Conservation (phyloP, 169 alveolate species). For the Plasmodium cynomolgi region DNA sequence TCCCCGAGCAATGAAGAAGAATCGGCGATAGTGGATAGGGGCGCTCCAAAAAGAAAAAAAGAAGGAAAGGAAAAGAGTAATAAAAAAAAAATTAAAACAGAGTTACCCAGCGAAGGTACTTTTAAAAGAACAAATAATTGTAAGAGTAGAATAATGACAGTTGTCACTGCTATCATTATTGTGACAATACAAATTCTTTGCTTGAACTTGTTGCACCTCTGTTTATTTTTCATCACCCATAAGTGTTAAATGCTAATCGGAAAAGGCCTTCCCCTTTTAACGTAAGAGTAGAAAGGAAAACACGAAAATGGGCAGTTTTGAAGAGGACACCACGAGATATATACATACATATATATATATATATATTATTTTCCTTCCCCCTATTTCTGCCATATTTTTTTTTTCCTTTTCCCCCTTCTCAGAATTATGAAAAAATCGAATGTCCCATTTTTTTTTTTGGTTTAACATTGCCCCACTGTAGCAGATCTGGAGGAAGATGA, state of each 20-base stretch:
- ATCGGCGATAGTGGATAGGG: background rate
- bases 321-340: background rate
- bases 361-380: background rate
- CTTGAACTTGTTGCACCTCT: background rate
- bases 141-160: slow-evolving; percentile 1
- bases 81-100: slow-evolving; percentile 29
- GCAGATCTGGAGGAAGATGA: slow-evolving; percentile 10
- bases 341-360: background rate
- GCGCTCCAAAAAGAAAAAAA: slow-evolving; percentile 28
- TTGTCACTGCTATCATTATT: background rate
- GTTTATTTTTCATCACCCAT: slow-evolving; percentile 3
- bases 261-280: background rate
- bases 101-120: slow-evolving; percentile 26
- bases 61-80: background rate
- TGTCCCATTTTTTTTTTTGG: background rate
- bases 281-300: slow-evolving; percentile 16
- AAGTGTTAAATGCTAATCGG: background rate
- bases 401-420: background rate
- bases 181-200: background rate
- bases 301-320: background rate
- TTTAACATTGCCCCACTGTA: background rate
- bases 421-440: slow-evolving; percentile 5
- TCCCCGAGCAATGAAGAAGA: background rate
- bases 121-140: slow-evolving; percentile 1
- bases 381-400: background rate